These are phyloP conservation scores for Begonia masoniana DNA, from an alignment of 306 rosid genomes.

Conservation along the genomic window DNA sequence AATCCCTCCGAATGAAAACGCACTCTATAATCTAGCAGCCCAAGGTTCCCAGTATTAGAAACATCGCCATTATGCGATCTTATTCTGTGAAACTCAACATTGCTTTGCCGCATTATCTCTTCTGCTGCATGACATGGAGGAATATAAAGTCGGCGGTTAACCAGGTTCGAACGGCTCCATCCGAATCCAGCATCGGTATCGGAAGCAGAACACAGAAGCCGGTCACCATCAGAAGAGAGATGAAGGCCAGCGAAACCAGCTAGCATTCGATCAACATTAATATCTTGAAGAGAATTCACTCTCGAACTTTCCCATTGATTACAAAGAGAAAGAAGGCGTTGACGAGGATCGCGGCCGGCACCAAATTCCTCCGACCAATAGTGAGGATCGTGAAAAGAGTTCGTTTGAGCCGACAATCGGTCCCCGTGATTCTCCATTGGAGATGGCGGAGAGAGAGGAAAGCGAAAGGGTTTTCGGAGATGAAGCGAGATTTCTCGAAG, in stretches of 20 bases:
- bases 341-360: not conserved
- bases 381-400: conserved; percentile 7
- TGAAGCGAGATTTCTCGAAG: not conserved
- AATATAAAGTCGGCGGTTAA: not conserved
- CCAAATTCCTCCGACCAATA: too few species aligned
- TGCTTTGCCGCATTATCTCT: not conserved
- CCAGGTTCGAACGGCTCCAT: not conserved
- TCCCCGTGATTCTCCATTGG: not conserved
- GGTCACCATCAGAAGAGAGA: conserved; percentile 6
- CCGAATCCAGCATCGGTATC: not conserved
- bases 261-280: conserved; percentile 17
- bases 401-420: conserved; percentile 1
- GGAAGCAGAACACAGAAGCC: not conserved
- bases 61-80: not conserved
- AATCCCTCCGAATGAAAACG: conserved; percentile 2
- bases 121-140: conserved; percentile 5
- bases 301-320: not conserved
- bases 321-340: too few species aligned
- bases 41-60: not conserved
- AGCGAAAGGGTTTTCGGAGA: not conserved
- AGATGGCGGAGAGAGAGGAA: not conserved
- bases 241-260: conserved; percentile 25
- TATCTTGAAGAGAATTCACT: not conserved
- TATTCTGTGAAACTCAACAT: not conserved
- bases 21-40: conserved; percentile 1